phyloP scores from a whole-genome alignment of 306 rosid species.

The Dryas octopetala region DNA sequence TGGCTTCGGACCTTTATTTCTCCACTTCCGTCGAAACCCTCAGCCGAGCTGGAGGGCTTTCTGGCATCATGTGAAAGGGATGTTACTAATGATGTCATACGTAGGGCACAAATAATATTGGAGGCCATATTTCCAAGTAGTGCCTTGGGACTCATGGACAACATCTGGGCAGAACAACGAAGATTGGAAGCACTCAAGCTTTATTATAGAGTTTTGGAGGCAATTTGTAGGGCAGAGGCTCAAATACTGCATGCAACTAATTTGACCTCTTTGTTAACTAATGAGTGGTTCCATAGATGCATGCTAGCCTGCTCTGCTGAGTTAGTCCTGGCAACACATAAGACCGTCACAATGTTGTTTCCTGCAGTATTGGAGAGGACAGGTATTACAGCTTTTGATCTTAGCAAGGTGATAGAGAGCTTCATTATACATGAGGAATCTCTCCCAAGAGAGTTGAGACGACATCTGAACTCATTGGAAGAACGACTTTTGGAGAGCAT shows the following conservation, averaged over 20 bases:
- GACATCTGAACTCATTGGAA: slow-evolving; percentile 94
- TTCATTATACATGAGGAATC: slow-evolving; percentile 96
- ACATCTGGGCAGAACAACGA: slow-evolving; percentile 93
- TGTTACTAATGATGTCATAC: slow-evolving; percentile 75
- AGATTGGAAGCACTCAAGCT: slow-evolving; percentile 85
- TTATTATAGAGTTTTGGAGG: slow-evolving; percentile 87
- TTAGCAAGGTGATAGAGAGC: slow-evolving; percentile 98
- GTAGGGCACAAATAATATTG: slow-evolving; percentile 83
- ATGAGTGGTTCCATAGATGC: slow-evolving; percentile 98
- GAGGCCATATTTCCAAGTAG: slow-evolving; percentile 93
- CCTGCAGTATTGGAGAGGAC: slow-evolving; percentile 98
- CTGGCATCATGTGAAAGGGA: slow-evolving; percentile 83
- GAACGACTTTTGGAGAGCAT: slow-evolving; percentile 96
- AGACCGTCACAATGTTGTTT: slow-evolving; percentile 95
- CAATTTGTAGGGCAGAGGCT: slow-evolving; percentile 98
- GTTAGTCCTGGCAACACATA: slow-evolving; percentile 92
- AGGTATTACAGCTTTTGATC: slow-evolving; percentile 98
- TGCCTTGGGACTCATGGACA: slow-evolving; percentile 88
- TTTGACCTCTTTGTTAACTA: slow-evolving; percentile 83
- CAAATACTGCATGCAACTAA: slow-evolving; percentile 83
- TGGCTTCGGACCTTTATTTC: slow-evolving; percentile 94
- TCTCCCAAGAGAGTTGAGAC: slow-evolving; percentile 94
- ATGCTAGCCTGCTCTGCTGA: slow-evolving; percentile 99
- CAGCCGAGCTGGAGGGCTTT: slow-evolving; percentile 77
- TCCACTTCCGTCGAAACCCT: slow-evolving; percentile 80